Conservation (phyloP, 768 basidiomycete genomes). For the Russula sp. region DNA sequence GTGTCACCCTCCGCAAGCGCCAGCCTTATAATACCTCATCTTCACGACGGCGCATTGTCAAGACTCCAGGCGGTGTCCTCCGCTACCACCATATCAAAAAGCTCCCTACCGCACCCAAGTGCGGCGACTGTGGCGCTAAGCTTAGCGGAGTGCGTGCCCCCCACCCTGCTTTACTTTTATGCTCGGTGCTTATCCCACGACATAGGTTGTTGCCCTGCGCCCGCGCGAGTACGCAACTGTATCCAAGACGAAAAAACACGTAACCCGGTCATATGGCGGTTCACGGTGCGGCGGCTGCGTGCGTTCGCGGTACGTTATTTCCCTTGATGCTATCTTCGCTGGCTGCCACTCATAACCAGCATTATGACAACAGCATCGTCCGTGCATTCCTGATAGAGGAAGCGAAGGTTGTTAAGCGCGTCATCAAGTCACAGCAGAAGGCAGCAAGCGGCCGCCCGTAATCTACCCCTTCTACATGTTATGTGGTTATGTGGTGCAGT, state of each 20-base stretch:
- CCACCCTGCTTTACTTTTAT: neutral
- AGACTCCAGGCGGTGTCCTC: slow-evolving; percentile 97
- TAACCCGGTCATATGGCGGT: slow-evolving; percentile 93
- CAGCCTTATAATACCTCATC: slow-evolving; percentile 97
- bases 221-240: slow-evolving; percentile 94
- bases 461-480: neutral
- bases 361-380: slow-evolving; percentile 64
- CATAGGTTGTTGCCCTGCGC: slow-evolving; percentile 88
- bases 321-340: slow-evolving; percentile 7
- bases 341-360: neutral
- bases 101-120: slow-evolving; percentile 85
- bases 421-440: slow-evolving; percentile 87
- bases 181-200: neutral
- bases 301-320: slow-evolving; percentile 69
- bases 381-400: slow-evolving; percentile 99
- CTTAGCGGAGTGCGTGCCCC: slow-evolving; percentile 79
- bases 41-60: slow-evolving; percentile 89
- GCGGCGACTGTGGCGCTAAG: slow-evolving; percentile 95
- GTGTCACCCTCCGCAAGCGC: slow-evolving; percentile 98
- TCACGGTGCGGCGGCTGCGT: slow-evolving; percentile 96
- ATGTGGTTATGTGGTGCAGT: slow-evolving; percentile 1
- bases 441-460: slow-evolving; percentile 25
- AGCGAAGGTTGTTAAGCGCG: slow-evolving; percentile 99
- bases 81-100: slow-evolving; percentile 99
- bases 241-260: slow-evolving; percentile 96